Conservation (phyloP, 805 yeast species). For the Zygoascus flipseniorum region DNA sequence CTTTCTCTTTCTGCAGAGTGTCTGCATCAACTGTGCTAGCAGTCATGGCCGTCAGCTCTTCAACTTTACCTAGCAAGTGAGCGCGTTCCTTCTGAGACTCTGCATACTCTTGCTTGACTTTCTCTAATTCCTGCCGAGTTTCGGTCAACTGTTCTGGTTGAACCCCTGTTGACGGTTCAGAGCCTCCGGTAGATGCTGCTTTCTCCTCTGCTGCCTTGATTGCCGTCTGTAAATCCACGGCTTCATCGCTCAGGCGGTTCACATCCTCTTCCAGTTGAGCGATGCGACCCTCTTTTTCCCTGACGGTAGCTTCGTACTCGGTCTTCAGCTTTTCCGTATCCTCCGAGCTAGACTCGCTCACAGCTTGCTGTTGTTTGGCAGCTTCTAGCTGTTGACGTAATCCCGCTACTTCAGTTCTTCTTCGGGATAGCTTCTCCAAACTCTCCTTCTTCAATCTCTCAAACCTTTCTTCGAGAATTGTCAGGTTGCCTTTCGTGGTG, state of each 20-base stretch:
- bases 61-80: neutral
- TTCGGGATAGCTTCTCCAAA: conserved; percentile 19
- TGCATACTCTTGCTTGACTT: conserved; percentile 15
- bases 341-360: neutral
- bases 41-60: neutral
- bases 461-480: conserved; percentile 9
- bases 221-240: conserved; percentile 15
- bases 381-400: conserved; percentile 4
- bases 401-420: conserved; percentile 10
- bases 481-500: conserved; percentile 5
- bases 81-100: neutral
- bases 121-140: conserved; percentile 20
- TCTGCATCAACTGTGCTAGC: neutral
- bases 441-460: conserved; percentile 19
- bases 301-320: conserved; percentile 19
- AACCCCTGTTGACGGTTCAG: neutral
- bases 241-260: conserved; percentile 22
- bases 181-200: neutral
- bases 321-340: conserved; percentile 3
- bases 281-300: conserved; percentile 18
- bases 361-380: neutral
- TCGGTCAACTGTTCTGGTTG: conserved; percentile 5
- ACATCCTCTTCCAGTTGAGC: conserved; percentile 27
- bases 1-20: conserved; percentile 12
- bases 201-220: neutral